Conservation (phyloP, 495 filamentous ascomycete species). For the Aspergillus panamensis region DNA sequence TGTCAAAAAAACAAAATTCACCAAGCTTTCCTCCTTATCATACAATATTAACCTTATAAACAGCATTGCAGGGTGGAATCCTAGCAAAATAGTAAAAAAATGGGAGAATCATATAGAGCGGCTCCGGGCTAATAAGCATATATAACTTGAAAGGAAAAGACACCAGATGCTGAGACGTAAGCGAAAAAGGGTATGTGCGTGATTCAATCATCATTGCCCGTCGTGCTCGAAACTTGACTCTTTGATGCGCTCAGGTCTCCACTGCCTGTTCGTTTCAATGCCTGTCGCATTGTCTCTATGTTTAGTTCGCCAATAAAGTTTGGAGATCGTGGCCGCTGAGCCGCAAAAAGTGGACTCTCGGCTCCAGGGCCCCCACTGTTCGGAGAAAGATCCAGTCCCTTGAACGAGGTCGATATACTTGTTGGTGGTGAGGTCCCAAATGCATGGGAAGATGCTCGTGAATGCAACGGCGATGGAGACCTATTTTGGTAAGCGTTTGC, state of each 20-base stretch:
- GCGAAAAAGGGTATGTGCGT: not conserved
- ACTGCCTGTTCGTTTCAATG: conserved; percentile 14
- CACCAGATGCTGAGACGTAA: not conserved
- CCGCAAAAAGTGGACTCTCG: conserved; percentile 10
- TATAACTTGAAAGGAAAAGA: too few relatives aligned
- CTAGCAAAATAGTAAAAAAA: not conserved
- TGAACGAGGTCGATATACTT: conserved; percentile 13
- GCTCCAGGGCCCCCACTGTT: conserved; percentile 5
- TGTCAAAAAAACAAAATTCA: not conserved
- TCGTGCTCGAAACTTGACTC: conserved; percentile 5
- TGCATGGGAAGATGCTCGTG: conserved; percentile 12
- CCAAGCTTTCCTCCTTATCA: not conserved
- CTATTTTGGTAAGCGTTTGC: conserved; percentile 4
- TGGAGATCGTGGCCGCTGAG: conserved; percentile 8
- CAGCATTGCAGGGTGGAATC: not conserved
- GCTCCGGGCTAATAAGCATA: too few relatives aligned
- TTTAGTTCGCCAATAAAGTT: conserved; percentile 10
- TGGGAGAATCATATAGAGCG: not conserved
- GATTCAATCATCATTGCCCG: conserved; percentile 8
- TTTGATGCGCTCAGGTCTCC: conserved; percentile 8
- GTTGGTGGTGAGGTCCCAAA: conserved; percentile 16
- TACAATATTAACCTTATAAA: not conserved
- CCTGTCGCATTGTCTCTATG: conserved; percentile 15
- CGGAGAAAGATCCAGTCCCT: conserved; percentile 13
- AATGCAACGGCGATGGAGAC: conserved; percentile 11